Base-by-base conservation (phyloP, 192 early-diverging fungal species). In the Coemansia sp. region DNA sequence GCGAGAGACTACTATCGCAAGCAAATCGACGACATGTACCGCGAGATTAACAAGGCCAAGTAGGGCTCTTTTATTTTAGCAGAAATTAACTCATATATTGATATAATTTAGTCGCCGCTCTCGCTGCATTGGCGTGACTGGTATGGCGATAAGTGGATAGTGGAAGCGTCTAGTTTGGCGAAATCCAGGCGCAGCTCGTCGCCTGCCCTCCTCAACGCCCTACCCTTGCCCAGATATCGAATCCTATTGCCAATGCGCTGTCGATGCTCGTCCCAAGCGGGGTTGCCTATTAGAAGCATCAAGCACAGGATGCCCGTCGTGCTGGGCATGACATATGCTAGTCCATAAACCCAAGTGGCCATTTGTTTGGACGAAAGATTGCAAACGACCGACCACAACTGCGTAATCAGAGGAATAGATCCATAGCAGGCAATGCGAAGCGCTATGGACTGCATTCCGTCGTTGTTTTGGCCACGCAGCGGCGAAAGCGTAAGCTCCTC, bases 1-100 rank as follows among this genome's bases (percentile, higher is more conserved):
- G 89, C 89, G 6, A 86, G 86, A 65, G 76, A 86, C 17, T 71
- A 83, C 29, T 95, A 91, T 76, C 73, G 84, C 41, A 59, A 64
- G 46, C 53, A 78, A 12, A 84, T 91, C 60, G 84, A 88, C 64
- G 71, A 67, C n/a, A 77, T 91, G 84, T 91, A 89, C 68, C 59
- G 7, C 41, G 59, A 67, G 40, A 64, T 80, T 24, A 71, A 66
- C 27, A 25, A 31, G 14, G 27, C 35, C 6, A 41, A 53, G 9
- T 32, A 56, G 24, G 25, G 6, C 12, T 35, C 15, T 9, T 56
- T 56, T 29, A 19, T 47, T 19, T 47, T n/a, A n/a, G n/a, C n/a
- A n/a, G n/a, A n/a, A n/a, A n/a, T n/a, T n/a, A n/a, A n/a, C n/a
- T n/a, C n/a, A n/a, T n/a, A n/a, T n/a, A n/a, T n/a, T n/a, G n/a